Percentiles rank a stretch among this genome's conserved stretches.
These are phyloP conservation scores for Arachis hypogaea DNA, from an alignment of 306 rosid species.

Conservation along the genomic window DNA sequence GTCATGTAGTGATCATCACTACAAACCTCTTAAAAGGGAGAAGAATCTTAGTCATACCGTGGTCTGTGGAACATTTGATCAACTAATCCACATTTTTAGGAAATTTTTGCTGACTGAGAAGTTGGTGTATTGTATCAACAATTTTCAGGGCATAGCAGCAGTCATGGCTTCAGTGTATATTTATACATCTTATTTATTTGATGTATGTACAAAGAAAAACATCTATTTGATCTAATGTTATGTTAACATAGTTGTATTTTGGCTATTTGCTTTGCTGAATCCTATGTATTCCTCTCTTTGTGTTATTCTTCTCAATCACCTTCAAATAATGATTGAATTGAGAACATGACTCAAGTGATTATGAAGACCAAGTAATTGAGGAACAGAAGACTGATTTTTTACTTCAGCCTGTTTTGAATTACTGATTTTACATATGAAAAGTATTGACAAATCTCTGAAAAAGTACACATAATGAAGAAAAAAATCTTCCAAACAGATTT, in stretches of 20 bases:
- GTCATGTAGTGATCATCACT: constrained; percentile 11
- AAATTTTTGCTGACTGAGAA: constrained; percentile 39
- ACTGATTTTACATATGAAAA: too few species aligned
- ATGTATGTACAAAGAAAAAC: background rate
- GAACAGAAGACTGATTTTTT: too few species aligned
- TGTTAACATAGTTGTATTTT: constrained; percentile 27
- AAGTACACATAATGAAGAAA: too few species aligned
- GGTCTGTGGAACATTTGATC: constrained; percentile 32
- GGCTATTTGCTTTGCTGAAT: constrained; percentile 35
- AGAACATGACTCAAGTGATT: too few species aligned
- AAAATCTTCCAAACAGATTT: too few species aligned
- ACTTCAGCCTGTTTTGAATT: too few species aligned
- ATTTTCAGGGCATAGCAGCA: constrained; percentile 32
- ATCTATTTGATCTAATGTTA: background rate
- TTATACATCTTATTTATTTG: background rate
- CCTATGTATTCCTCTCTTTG: constrained; percentile 21
- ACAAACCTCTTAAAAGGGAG: constrained; percentile 7
- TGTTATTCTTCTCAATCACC: constrained; percentile 13
- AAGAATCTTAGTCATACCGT: constrained; percentile 34
- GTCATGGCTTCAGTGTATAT: constrained; percentile 39
- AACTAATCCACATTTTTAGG: constrained; percentile 28
- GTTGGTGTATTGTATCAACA: constrained; percentile 23
- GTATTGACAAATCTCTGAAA: too few species aligned
- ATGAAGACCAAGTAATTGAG: too few species aligned
- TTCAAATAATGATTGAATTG: too few species aligned